Evolutionary conservation across 2,329 filamentous ascomycete genomes (phyloP).

Genomic region (Cryphonectria nitschkei): DNA sequence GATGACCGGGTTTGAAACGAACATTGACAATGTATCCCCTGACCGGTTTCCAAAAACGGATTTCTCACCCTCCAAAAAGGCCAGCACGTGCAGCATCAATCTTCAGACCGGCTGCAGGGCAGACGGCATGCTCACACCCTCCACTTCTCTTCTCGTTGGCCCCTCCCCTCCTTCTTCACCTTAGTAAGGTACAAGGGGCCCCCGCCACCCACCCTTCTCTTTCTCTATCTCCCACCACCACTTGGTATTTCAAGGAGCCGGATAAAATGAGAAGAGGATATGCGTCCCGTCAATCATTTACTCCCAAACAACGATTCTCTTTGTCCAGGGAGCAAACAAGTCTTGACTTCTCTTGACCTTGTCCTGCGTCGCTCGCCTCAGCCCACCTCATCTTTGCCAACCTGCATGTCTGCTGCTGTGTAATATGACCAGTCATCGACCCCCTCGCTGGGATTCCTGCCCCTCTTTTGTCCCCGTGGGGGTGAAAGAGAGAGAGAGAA

Average conservation of each 20-base stretch:
- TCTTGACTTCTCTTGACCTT: not conserved
- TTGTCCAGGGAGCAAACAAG: not conserved
- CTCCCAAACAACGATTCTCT: not conserved
- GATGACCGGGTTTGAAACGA: constrained; percentile 12
- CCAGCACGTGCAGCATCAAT: constrained; percentile 1
- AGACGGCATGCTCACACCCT: constrained; percentile 6
- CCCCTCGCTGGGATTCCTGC: no score
- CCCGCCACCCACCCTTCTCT: not conserved
- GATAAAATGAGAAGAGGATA: not conserved
- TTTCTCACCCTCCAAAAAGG: not conserved
- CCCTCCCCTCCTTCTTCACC: not conserved
- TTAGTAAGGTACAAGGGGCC: not conserved
- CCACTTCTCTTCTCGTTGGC: not conserved
- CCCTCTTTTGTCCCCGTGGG: no score
- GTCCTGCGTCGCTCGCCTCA: not conserved
- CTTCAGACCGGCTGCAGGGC: constrained; percentile 17
- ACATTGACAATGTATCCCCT: not conserved
- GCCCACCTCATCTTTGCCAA: constrained; percentile 8
- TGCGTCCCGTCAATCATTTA: not conserved
- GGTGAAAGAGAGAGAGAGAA: not conserved
- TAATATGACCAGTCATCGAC: not conserved
- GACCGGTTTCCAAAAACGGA: constrained; percentile 12
- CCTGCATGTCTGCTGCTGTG: not conserved
- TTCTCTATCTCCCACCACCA: not conserved
- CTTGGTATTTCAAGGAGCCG: not conserved